Base-by-base conservation (phyloP, 768 basidiomycete genomes). In the Boletus fagicola region DNA sequence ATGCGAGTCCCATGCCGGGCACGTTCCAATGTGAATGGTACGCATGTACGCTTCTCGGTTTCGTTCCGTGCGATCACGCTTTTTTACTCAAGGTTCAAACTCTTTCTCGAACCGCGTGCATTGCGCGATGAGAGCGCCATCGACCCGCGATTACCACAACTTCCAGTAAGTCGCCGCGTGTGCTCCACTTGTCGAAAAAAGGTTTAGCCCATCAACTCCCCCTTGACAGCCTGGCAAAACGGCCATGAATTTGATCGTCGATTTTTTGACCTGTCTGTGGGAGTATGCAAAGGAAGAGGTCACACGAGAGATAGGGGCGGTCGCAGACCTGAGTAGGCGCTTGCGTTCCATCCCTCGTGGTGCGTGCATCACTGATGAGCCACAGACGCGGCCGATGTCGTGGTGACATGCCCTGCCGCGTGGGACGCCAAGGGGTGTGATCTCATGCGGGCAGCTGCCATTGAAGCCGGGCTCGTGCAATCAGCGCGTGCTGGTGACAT, bases 391-490 rank as follows among this genome's bases (percentile, higher is more conserved):
- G 92, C 90, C 54, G 88, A 92, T 63, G 89, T 94, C 6, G 88
- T 88, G 80, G 74, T 94, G 54, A 93, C 90, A 3, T 92, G 93
- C 5, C 92, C 92, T 53, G 92, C 92, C 15, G 92, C 92, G 20
- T 94, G 92, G 92, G 92, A 94, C 68, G 90, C 87, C 1, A 85
- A 79, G 60, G 92, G 90, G 0, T 92, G 88, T 65, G 86, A 87
- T 57, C 80, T 92, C 62, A 94, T 94, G 92, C 81, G 92, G 22
- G 86, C 86, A 49, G 89, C 90, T 43, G 91, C 92, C 16, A 88
- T 94, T 57, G 76, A 78, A 24, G 92, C 92, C 7, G 89, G 89
- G 0, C 79, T 94, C 6, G 92, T 94, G 13, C 85, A 85, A 61
- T 85, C 84, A 47, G 75, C 87, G 6, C 75, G 79, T 45, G 85